Percentiles rank a stretch among this genome's conserved stretches.
phyloP scores from a whole-genome alignment of 306 rosid species.

The Quercus variabilis region DNA sequence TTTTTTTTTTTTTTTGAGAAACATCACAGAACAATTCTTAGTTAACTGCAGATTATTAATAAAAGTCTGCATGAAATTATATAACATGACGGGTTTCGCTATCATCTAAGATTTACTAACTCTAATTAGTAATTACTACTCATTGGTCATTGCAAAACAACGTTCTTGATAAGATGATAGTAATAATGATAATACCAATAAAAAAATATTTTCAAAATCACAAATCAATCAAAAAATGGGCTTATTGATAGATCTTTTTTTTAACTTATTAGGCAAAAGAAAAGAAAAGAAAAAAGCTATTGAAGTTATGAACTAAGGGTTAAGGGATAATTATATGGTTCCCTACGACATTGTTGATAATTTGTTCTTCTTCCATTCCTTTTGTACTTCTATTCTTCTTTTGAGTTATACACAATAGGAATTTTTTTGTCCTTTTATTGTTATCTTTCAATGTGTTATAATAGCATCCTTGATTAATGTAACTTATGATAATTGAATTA shows the following conservation, averaged over 20 bases:
- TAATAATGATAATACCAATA: neutral
- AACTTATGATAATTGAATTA: neutral
- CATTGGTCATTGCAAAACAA: too few species aligned
- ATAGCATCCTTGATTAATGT: neutral
- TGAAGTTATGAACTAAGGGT: neutral
- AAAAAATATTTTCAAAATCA: neutral
- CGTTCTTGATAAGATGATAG: too few species aligned
- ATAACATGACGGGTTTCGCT: too few species aligned
- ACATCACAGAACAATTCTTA: too few species aligned
- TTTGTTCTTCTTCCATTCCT: neutral
- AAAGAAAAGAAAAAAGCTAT: neutral
- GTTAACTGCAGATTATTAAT: too few species aligned
- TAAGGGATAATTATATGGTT: neutral
- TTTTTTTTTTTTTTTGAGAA: too few species aligned
- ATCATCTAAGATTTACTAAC: too few species aligned
- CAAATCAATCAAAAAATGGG: neutral
- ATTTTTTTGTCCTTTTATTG: neutral
- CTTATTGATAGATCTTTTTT: neutral
- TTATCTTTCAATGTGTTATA: slow-evolving; percentile 14
- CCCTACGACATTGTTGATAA: neutral
- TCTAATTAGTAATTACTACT: too few species aligned
- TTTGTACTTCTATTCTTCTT: neutral
- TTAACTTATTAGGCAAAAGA: neutral
- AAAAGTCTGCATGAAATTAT: too few species aligned
- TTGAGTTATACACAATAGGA: neutral